Base-by-base conservation (phyloP, 108 stramenopile genomes). In the Cylindrotheca closterium region DNA sequence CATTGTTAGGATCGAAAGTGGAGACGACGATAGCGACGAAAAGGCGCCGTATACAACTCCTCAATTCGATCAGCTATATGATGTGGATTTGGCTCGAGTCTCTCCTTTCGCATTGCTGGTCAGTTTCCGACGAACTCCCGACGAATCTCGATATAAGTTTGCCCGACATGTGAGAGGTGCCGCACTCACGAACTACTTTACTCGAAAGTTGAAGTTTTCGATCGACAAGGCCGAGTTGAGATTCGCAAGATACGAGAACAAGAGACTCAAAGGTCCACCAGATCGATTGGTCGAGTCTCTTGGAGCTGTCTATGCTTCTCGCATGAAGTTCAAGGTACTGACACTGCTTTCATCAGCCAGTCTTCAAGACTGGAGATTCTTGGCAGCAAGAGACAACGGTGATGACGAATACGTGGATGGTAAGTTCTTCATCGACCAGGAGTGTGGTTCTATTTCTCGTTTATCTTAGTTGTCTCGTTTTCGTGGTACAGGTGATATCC, bases 361-460 rank as follows among this genome's bases (percentile, higher is more conserved):
- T 62, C 63, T 95, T 31, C 81, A 95, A 50, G 91, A 95, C 49
- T 95, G 94, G 94, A 86, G 82, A 57, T 76, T 65, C 61, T 80
- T 95, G 22, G 81, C 90, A 18, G 86, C 79, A 42, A 78, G 94
- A 42, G 88, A 87, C 26, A 42, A 42, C 15, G 90, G 94, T 17
- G 85, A 88, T 30, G 89, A 94, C 57, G 87, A 86, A 53, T 90
- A 79, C 42, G 78, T 85, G 1, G 94, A 95, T 60, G 37, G 37
- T 15, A 42, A 15, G 37, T n/a, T n/a, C n/a, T n/a, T n/a, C n/a
- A n/a, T n/a, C n/a, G n/a, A n/a, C n/a, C n/a, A n/a, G n/a, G n/a
- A n/a, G n/a, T n/a, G n/a, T n/a, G n/a, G n/a, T n/a, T n/a, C n/a
- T 42, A 42, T 42, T 42, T 42, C 37, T 42, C 10, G 7, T 42